phyloP scores from a whole-genome alignment of 495 filamentous ascomycete species.

The Tuber indicum region DNA sequence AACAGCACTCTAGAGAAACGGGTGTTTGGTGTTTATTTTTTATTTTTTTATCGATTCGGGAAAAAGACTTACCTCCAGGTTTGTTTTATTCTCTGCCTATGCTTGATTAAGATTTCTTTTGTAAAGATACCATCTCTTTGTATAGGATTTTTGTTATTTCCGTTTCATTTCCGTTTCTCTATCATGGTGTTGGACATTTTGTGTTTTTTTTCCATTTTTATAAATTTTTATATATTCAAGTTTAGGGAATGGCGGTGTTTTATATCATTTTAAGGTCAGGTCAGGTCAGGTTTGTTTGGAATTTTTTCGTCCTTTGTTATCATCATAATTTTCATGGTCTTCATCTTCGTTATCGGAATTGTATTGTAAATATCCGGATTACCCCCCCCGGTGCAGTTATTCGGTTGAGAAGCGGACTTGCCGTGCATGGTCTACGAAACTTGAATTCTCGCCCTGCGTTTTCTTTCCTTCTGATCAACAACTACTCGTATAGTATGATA shows the following conservation, averaged over 20 bases:
- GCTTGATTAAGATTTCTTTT: neutral
- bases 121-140: conserved; percentile 1
- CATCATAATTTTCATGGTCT: neutral
- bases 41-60: conserved; percentile 4
- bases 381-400: neutral
- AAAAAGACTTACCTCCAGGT: conserved; percentile 1
- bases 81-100: conserved; percentile 3
- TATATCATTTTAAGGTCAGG: neutral
- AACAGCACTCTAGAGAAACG: neutral
- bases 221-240: neutral
- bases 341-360: neutral
- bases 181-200: neutral
- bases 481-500: too few species aligned
- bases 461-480: neutral
- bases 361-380: neutral
- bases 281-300: neutral
- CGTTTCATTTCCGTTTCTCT: neutral
- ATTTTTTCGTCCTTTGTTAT: conserved; percentile 1
- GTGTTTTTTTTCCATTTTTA: neutral
- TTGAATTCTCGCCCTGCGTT: neutral
- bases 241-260: conserved; percentile 1
- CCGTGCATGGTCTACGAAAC: neutral
- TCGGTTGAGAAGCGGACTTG: neutral
- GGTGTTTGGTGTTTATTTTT: conserved; percentile 1
- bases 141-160: neutral